Base-by-base conservation (phyloP, 2,329 filamentous ascomycete species). In the Aspergillus candidus region DNA sequence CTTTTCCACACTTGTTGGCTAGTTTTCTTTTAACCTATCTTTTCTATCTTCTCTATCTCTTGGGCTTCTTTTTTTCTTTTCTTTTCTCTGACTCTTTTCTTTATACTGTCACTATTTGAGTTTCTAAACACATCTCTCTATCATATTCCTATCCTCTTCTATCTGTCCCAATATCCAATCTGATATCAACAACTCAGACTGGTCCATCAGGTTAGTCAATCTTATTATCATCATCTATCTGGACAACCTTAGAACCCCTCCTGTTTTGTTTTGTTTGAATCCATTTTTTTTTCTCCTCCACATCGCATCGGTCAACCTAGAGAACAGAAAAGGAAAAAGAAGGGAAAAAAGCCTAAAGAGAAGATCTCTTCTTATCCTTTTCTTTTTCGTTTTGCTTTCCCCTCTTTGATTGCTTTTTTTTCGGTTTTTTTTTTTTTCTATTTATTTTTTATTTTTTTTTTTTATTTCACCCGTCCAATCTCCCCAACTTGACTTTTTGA, bases 1-100 rank as follows among this genome's bases (percentile, higher is more conserved):
- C 13, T 31, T 31, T 39, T 27, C 35, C 41, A 39, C 40, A 32
- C 32, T 17, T 11, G n/a, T 22, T 39, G 14, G 32, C 37, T 33
- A 15, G 40, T 30, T 32, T 41, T 27, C 39, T 30, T 39, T 39
- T 38, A 37, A 35, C 32, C 32, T 37, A 36, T 43, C 36, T 35
- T 38, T 39, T 35, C 32, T 37, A 36, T 43, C 36, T 35, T 38
- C 37, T 35, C 32, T 37, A 36, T 27, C 29, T 27, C 38, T 4
- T 38, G 15, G 22, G 11, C 13, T 35, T 32, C 11, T 36, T 35
- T 35, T 35, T 29, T 40, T 18, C n/a, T 41, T 41, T 41, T 11
- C 17, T 17, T 32, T 35, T 41, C 12, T 27, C 7, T 27, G 8
- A 8, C 10, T 27, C 8, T 27, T 10, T 27, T 10, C 22, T 10